phyloP scores from a whole-genome alignment of 345 rosid genomes.

The Populus nigra region DNA sequence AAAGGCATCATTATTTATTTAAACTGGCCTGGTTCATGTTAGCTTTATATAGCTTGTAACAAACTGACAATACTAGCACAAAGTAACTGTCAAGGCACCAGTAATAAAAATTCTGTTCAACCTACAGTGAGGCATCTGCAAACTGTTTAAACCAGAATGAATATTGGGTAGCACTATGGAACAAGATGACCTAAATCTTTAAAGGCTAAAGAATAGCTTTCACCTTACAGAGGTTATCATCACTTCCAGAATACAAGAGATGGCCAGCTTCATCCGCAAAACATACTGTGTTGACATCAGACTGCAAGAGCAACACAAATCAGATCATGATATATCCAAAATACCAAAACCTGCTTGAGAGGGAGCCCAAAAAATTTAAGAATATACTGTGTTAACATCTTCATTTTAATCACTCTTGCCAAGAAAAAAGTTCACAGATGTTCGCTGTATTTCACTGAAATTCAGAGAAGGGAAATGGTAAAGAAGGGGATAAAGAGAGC shows the following conservation, averaged over 20 bases:
- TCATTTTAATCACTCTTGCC: too few species aligned
- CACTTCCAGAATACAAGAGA: constrained; percentile 66
- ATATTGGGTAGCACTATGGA: background rate
- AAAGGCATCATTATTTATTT: background rate
- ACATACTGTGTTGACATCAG: constrained; percentile 71
- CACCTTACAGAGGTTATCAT: constrained; percentile 64
- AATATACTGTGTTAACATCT: too few species aligned
- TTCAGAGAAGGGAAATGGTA: too few species aligned
- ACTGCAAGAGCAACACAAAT: constrained; percentile 34
- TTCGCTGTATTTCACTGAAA: too few species aligned
- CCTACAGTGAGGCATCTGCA: background rate
- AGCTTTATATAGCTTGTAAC: background rate
- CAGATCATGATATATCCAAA: constrained; percentile 4
- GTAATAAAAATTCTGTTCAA: background rate
- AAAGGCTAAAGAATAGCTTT: background rate
- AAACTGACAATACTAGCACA: background rate
- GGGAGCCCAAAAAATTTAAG: background rate
- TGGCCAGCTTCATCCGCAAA: constrained; percentile 72
- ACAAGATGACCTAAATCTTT: background rate
- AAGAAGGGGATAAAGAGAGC: too few species aligned
- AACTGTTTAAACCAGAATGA: background rate
- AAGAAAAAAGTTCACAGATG: too few species aligned
- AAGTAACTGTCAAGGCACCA: background rate
- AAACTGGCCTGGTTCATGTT: background rate
- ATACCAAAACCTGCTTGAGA: constrained; percentile 2